These are phyloP conservation scores for Eucalyptus tenuipes DNA, from an alignment of 345 rosid species.

Conservation along the genomic window DNA sequence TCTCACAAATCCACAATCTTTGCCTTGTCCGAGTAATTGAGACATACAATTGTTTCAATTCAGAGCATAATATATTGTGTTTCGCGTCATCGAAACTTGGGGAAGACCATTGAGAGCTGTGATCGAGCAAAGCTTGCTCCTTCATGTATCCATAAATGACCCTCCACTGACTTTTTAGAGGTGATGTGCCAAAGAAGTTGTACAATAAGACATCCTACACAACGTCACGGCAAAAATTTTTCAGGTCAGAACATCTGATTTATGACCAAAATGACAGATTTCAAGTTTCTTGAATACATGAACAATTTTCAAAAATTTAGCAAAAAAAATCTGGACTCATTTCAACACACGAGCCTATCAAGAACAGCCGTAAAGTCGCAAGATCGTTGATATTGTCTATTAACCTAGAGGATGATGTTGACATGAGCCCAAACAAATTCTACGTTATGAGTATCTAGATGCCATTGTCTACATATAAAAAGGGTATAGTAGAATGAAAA, in stretches of 20 bases:
- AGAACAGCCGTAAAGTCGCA: neutral
- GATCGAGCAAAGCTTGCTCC: neutral
- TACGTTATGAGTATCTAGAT: neutral
- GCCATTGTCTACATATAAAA: neutral
- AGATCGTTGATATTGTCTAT: neutral
- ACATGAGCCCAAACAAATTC: neutral
- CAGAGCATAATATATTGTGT: conserved; percentile 34
- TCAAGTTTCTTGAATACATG: neutral
- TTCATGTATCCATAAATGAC: conserved; percentile 28
- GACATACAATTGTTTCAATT: conserved; percentile 12
- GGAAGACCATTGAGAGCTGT: neutral
- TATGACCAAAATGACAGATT: neutral
- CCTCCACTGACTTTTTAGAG: conserved; percentile 33
- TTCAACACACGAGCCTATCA: neutral
- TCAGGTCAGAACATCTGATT: neutral
- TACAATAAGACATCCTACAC: conserved; percentile 38
- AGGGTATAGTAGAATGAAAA: neutral
- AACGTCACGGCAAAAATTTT: neutral
- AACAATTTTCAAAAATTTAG: neutral
- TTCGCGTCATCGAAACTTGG: conserved; percentile 14
- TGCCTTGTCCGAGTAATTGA: conserved; percentile 48
- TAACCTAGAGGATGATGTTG: neutral
- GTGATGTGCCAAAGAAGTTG: conserved; percentile 42
- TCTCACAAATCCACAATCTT: conserved; percentile 47
- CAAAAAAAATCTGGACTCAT: neutral